Percentiles rank a stretch among this genome's conserved stretches.
Evolutionary conservation across 2,329 filamentous ascomycete species (phyloP).

Genomic region (Pseudogymnoascus sp.): DNA sequence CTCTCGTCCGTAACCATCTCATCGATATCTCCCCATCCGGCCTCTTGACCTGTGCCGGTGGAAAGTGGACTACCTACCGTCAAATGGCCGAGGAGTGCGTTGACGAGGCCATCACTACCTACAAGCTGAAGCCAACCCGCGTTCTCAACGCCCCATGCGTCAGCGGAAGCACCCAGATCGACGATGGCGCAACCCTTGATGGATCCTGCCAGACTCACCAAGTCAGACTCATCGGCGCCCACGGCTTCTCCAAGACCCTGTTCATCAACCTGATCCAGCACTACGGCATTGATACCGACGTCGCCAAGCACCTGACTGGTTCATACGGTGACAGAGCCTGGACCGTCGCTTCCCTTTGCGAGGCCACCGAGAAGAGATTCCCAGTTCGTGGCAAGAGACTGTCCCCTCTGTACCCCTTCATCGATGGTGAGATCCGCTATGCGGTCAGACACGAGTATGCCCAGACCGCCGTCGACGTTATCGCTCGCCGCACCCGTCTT

Average conservation of each 20-base stretch:
- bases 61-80: constrained; percentile 84
- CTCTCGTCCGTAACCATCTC: constrained; percentile 74
- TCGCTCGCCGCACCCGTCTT: constrained; percentile 71
- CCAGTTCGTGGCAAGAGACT: constrained; percentile 74
- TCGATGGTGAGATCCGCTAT: constrained; percentile 82
- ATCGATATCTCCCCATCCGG: constrained; percentile 67
- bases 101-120: constrained; percentile 63
- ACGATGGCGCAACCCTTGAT: constrained; percentile 59
- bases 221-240: constrained; percentile 68
- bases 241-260: constrained; percentile 76
- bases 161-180: constrained; percentile 57
- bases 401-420: constrained; percentile 71
- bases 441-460: constrained; percentile 80
- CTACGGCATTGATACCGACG: constrained; percentile 79
- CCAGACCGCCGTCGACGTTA: constrained; percentile 75
- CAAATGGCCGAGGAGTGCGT: constrained; percentile 85
- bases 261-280: constrained; percentile 92
- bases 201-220: constrained; percentile 73
- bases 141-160: constrained; percentile 52
- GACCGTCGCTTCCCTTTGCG: constrained; percentile 72
- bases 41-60: constrained; percentile 71
- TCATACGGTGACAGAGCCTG: constrained; percentile 86
- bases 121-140: constrained; percentile 48
- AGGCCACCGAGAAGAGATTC: constrained; percentile 66
- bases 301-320: constrained; percentile 73